Percentiles rank a stretch among this genome's conserved stretches.
Evolutionary conservation across 2,329 filamentous ascomycete species (phyloP).

Genomic region (Ambrosiella xylebori): DNA sequence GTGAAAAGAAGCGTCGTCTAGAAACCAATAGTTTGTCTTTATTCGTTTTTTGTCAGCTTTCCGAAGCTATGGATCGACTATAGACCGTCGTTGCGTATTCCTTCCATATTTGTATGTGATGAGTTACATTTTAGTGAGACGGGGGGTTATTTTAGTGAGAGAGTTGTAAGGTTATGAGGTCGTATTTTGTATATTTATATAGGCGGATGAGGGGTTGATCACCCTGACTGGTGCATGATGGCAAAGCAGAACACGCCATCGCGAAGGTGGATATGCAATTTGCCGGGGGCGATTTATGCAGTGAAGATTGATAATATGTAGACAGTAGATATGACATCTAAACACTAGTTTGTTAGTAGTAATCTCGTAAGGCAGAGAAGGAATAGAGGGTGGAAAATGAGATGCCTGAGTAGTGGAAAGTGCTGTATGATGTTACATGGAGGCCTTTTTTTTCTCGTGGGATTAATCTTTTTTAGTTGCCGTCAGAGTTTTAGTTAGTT

Average conservation of each 20-base stretch:
- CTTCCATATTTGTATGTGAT: background rate
- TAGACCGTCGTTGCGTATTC: background rate
- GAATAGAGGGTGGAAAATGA: background rate
- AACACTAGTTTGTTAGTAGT: background rate
- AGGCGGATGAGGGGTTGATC: background rate
- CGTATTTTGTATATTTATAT: too few relatives aligned
- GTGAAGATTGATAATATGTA: background rate
- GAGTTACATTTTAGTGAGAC: background rate
- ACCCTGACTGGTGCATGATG: conserved; percentile 2
- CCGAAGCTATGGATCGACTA: background rate
- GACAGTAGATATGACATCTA: too few relatives aligned
- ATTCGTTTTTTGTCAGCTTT: background rate
- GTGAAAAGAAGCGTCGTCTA: background rate
- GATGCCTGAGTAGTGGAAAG: background rate
- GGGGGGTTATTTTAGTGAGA: background rate
- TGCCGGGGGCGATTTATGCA: background rate
- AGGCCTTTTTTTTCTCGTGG: background rate
- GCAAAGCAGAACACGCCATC: background rate
- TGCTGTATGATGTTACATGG: background rate
- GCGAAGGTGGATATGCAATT: background rate
- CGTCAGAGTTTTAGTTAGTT: background rate
- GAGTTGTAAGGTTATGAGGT: background rate
- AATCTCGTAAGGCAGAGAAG: background rate
- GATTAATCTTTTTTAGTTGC: background rate
- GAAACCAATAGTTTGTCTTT: background rate